Base-by-base conservation (phyloP, 2,329 filamentous ascomycete genomes). In the Rhytidhysteron rufulum region DNA sequence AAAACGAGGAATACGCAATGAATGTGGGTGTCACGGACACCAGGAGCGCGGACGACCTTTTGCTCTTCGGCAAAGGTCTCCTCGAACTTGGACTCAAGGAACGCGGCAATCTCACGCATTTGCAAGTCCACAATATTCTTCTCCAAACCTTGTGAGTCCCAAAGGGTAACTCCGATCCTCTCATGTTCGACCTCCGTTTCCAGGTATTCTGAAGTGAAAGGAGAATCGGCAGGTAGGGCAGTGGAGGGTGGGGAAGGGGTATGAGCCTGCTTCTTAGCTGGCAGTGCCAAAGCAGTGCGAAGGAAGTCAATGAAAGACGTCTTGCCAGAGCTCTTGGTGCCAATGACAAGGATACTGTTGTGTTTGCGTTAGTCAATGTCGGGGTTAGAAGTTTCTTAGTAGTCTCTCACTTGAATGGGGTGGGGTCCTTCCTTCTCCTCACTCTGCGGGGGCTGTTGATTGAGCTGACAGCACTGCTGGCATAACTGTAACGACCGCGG, bases 51-150 rank as follows among this genome's bases (percentile, higher is more conserved):
- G 47, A 96, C 77, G 34, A 98, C 90, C 73, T 96, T 97, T 78
- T 95, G 95, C 72, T 98, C 93, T 69, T 98, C 93, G 35, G 82
- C 82, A 63, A 98, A 95, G 0, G 93, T 97, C 59, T 98, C 93
- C 65, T 98, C 91, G 54, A 98, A 98, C 67, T 97, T 97, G 73
- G 86, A 91, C 73, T 98, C 93, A 44, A 98, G 74, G 70, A 98
- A 98, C 7, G 85, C 78, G 24, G 86, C 84, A 74, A 97, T 90
- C 62, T 95, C 88, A 45, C 90, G 82, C 50, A 98, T 74, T 67
- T 98, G 93, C 50, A 97, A 79, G 64, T 97, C 93, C 37, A 96
- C 89, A 25, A 97, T 80, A 56, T 88, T 93, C 76, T 91, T 95
- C 68, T 98, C 91, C 40, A 98, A 71, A 1, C 93, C 93, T 57